These are phyloP conservation scores for Tilletia caries DNA, from an alignment of 1,284 basidiomycete genomes.

Conservation along the genomic window DNA sequence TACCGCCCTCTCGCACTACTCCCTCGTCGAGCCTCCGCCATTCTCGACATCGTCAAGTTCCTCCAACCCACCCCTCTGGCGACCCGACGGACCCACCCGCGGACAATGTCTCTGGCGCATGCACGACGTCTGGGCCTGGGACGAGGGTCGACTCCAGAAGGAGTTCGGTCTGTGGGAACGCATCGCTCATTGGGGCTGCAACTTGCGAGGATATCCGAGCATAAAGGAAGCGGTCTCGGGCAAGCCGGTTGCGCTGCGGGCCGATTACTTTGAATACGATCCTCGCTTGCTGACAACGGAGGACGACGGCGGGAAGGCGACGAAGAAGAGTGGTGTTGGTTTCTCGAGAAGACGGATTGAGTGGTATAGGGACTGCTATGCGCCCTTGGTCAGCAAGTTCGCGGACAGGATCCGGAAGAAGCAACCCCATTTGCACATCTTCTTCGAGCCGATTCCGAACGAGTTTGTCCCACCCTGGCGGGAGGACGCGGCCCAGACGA, in stretches of 20 bases:
- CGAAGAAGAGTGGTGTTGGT: no score
- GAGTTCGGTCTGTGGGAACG: conserved; percentile 3
- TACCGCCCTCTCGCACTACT: conserved; percentile 36
- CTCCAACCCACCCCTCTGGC: neutral
- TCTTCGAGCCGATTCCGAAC: conserved; percentile 52
- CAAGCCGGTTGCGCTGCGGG: conserved; percentile 71
- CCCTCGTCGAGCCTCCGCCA: conserved; percentile 21
- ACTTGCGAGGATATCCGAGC: neutral
- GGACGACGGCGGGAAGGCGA: no score
- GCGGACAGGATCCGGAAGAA: conserved; percentile 23
- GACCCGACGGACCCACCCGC: neutral
- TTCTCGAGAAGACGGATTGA: conserved; percentile 36
- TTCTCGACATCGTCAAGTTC: neutral
- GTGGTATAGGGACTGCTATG: conserved; percentile 51
- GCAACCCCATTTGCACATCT: conserved; percentile 21
- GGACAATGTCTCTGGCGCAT: conserved; percentile 74
- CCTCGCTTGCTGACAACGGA: conserved; percentile 18
- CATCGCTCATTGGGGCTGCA: neutral
- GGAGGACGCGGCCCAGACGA: neutral
- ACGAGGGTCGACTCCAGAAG: conserved; percentile 52
- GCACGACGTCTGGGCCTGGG: conserved; percentile 93
- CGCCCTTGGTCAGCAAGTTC: conserved; percentile 40
- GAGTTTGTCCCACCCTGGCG: conserved; percentile 50
- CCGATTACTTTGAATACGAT: conserved; percentile 74
- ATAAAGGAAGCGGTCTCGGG: conserved; percentile 54